These are phyloP conservation scores for Fusarium chuoi DNA, from an alignment of 2,329 filamentous ascomycete genomes.

Conservation along the genomic window DNA sequence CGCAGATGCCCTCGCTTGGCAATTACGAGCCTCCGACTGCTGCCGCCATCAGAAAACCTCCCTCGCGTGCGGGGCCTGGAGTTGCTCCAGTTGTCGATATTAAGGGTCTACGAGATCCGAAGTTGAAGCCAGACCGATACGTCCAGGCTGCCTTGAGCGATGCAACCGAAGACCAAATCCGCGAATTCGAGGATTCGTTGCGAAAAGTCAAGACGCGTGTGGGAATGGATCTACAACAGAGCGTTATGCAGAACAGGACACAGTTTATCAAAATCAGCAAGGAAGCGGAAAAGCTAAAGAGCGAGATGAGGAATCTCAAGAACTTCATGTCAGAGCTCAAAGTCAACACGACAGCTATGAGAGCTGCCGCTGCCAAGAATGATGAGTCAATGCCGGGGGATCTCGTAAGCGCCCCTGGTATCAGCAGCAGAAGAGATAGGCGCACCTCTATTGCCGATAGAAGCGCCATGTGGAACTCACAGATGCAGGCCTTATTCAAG, in stretches of 20 bases:
- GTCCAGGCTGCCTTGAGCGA: slow-evolving; percentile 80
- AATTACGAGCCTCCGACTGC: slow-evolving; percentile 64
- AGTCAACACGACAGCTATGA: slow-evolving; percentile 74
- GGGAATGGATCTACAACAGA: slow-evolving; percentile 88
- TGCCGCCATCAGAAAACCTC: slow-evolving; percentile 57
- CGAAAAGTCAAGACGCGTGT: slow-evolving; percentile 82
- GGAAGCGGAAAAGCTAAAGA: slow-evolving; percentile 96
- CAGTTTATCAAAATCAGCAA: slow-evolving; percentile 99
- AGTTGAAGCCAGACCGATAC: slow-evolving; percentile 82
- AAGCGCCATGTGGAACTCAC: slow-evolving; percentile 73
- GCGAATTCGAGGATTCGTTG: slow-evolving; percentile 80
- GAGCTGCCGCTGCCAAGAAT: slow-evolving; percentile 65
- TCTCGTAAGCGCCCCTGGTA: slow-evolving; percentile 50
- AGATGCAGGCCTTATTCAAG: slow-evolving; percentile 86
- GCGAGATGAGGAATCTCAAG: slow-evolving; percentile 90
- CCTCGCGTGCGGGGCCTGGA: slow-evolving; percentile 57
- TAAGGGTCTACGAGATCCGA: slow-evolving; percentile 81
- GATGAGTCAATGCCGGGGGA: slow-evolving; percentile 62
- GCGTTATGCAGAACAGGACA: slow-evolving; percentile 94
- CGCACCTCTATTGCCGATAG: slow-evolving; percentile 85
- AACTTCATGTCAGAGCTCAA: slow-evolving; percentile 95
- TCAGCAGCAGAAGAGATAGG: slow-evolving; percentile 81
- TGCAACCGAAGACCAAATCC: slow-evolving; percentile 87
- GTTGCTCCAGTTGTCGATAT: slow-evolving; percentile 77
- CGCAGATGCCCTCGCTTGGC: slow-evolving; percentile 68